Evolutionary conservation across 306 rosid genomes (phyloP).

Genomic region (Rosa rugosa): DNA sequence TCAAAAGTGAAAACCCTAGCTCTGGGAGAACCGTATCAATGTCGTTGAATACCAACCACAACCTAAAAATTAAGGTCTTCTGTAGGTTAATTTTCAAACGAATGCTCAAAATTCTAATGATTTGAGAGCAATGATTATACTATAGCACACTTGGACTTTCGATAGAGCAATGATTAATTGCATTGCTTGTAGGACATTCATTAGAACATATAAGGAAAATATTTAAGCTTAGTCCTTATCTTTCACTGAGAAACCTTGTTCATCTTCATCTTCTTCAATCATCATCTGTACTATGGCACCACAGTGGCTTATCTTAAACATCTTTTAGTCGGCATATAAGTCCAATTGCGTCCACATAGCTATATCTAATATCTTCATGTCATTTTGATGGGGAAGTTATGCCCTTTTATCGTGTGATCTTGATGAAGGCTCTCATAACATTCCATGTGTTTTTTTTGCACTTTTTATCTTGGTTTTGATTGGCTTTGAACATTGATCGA

Average conservation of each 20-base stretch:
- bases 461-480: conserved; percentile 22
- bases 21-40: conserved; percentile 6
- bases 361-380: conserved; percentile 5
- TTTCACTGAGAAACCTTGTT: not conserved
- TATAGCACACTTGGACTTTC: not conserved
- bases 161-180: not conserved
- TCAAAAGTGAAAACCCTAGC: not conserved
- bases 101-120: not conserved
- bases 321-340: conserved; percentile 40
- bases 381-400: not conserved
- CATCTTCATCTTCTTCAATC: conserved; percentile 10
- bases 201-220: not conserved
- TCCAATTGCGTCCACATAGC: conserved; percentile 29
- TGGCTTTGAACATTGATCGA: conserved; percentile 5
- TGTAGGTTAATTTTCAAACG: not conserved
- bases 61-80: not conserved
- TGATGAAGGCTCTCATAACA: conserved; percentile 1
- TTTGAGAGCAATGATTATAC: not conserved
- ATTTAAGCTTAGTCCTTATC: conserved; percentile 38
- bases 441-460: conserved; percentile 11
- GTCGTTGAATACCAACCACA: conserved; percentile 8
- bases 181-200: not conserved
- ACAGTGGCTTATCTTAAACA: conserved; percentile 34
- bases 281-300: not conserved
- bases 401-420: conserved; percentile 5